Evolutionary conservation across 768 basidiomycete genomes (phyloP).

Genomic region (Rhodocollybia butyracea): DNA sequence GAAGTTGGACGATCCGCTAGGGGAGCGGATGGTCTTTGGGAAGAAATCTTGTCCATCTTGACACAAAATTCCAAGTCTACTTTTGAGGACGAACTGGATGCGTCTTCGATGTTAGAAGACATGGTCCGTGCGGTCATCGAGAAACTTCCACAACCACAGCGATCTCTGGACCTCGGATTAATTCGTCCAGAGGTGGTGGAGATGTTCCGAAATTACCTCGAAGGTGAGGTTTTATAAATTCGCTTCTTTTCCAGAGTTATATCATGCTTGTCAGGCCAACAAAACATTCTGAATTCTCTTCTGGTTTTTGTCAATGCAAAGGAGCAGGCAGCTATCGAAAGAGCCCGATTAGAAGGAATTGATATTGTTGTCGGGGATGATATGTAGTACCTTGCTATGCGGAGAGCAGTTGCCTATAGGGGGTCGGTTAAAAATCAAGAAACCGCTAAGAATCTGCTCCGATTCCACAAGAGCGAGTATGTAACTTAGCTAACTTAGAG

Average conservation of each 20-base stretch:
- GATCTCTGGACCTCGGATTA: conserved; percentile 4
- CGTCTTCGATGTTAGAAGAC: conserved; percentile 58
- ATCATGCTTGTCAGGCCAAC: conserved; percentile 43
- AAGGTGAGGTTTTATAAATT: conserved; percentile 40
- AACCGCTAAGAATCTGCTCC: too few relatives aligned
- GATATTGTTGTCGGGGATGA: conserved; percentile 48
- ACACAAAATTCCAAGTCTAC: conserved; percentile 19
- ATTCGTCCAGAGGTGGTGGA: conserved; percentile 53
- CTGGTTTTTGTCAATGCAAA: conserved; percentile 46
- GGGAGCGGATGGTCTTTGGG: conserved; percentile 61
- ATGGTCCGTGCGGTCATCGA: conserved; percentile 58
- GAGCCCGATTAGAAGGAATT: conserved; percentile 50
- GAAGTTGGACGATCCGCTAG: conserved; percentile 56
- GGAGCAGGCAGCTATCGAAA: conserved; percentile 42
- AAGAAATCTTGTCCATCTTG: conserved; percentile 40
- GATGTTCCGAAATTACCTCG: conserved; percentile 70
- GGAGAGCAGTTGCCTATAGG: not conserved
- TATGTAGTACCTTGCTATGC: not conserved
- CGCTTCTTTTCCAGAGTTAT: not conserved
- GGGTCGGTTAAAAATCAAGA: not conserved
- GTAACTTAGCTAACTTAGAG: too few relatives aligned
- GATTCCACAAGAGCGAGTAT: too few relatives aligned
- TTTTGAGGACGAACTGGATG: conserved; percentile 68
- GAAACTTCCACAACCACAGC: conserved; percentile 38
- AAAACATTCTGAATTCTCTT: conserved; percentile 52